Evolutionary conservation across 495 filamentous ascomycete species (phyloP), one percentile per base, ranked within the genome.

Genomic region (Penicillium waksmanii): DNA sequence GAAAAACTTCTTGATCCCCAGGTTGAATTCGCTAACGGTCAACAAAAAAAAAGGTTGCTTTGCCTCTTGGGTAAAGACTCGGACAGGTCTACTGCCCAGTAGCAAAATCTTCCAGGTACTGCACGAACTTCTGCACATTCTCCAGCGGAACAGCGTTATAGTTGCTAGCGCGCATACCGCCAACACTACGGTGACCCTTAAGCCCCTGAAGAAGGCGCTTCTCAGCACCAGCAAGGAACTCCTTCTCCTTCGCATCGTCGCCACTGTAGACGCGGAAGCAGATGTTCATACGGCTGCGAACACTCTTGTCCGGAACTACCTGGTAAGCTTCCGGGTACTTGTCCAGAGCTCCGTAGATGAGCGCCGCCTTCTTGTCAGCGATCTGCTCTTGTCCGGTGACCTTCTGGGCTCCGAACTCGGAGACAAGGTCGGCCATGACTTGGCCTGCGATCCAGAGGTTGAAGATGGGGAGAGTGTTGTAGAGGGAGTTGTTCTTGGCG

Each of bases 391-490:
- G 87, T 56, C 75, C 63, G 65, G 69, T 51, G 17, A 96, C 84
- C 68, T 89, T 91, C 44, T 81, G 73, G 48, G 85, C 73, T 12
- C 82, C 76, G 68, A 83, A 88, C 0, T 77, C 80, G 8, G 68
- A 31, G 23, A 94, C 77, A 3, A 93, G 77, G 50, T 82, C 80
- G 43, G 83, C 80, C 77, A 97, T 88, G 31, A 98, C 93, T 65
- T 90, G 84, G 27, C 91, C 89, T 19, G 92, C 91, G 55, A 98
- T 85, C 81, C 86, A 97, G 51, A 98, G 85, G 77, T 91, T 91
- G 73, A 97, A 96, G 65, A 98, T 97, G 60, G 90, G 91, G 25
- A 98, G 81, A 3, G 94, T 98, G 77, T 97, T 97, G 77, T 97
- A 96, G 53, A 98, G 80, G 61, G 87, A 91, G 77, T 92, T 92